A percentile compares a stretch with the other conserved stretches of the same genome.
Evolutionary conservation across 306 rosid genomes (phyloP).

Genomic region (Cicer pinnatifidum): DNA sequence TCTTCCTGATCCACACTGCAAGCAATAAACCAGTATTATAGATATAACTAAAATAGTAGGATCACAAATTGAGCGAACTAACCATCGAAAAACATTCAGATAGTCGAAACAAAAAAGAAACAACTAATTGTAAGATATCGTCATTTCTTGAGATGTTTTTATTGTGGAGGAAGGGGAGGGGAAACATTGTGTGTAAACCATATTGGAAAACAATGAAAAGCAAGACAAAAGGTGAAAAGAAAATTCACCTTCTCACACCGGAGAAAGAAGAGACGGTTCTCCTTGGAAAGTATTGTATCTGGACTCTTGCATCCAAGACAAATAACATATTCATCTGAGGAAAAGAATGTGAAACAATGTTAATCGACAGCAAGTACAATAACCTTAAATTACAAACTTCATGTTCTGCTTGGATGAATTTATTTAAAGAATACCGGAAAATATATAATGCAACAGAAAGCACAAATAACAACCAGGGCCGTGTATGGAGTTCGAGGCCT

Average conservation of each 20-base stretch:
- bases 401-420: conserved; percentile 2
- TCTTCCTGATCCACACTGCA: conserved; percentile 96
- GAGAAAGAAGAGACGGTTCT: conserved; percentile 93
- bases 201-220: neutral
- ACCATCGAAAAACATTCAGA: no score
- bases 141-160: neutral
- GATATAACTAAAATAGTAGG: neutral
- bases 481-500: no score
- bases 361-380: neutral
- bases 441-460: conserved; percentile 15
- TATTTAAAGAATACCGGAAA: neutral
- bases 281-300: conserved; percentile 92
- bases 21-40: conserved; percentile 16
- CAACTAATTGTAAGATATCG: no score
- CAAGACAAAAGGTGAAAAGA: neutral
- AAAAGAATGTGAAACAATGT: conserved; percentile 12
- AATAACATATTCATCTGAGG: conserved; percentile 85
- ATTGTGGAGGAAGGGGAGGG: no score
- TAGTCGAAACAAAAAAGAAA: no score
- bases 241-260: conserved; percentile 88
- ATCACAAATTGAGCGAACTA: no score
- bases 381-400: neutral
- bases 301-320: conserved; percentile 96
- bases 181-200: neutral
- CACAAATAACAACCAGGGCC: conserved; percentile 1